These are phyloP conservation scores for Polymyxa betae DNA, from an alignment of 208 protist genomes.

Conservation along the genomic window DNA sequence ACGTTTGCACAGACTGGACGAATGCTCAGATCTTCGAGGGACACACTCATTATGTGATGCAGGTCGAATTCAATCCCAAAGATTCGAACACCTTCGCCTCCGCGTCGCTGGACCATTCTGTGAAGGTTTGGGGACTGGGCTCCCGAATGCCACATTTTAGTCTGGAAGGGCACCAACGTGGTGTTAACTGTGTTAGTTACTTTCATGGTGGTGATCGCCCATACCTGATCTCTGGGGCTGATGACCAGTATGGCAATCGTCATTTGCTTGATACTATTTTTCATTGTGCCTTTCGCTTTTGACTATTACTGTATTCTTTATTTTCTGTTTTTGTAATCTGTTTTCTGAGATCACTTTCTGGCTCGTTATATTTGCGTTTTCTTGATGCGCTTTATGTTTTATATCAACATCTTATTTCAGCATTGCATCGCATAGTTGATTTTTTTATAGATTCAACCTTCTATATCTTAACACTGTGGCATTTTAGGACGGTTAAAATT, in stretches of 20 bases:
- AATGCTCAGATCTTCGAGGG: conserved; percentile 90
- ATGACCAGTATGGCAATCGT: conserved; percentile 69
- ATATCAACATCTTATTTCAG: background rate
- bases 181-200: conserved; percentile 98
- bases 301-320: conserved; percentile 14
- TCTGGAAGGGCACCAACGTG: conserved; percentile 95
- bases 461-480: conserved; percentile 32
- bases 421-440: background rate
- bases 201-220: conserved; percentile 93
- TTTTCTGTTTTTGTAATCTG: background rate
- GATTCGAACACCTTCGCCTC: conserved; percentile 96
- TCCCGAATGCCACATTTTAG: conserved; percentile 89
- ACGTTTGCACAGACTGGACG: conserved; percentile 78
- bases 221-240: conserved; percentile 93
- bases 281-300: background rate
- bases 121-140: conserved; percentile 80
- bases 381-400: background rate
- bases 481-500: conserved; percentile 90
- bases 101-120: conserved; percentile 92
- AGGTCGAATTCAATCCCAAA: conserved; percentile 95
- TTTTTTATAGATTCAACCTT: conserved; percentile 30
- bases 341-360: background rate
- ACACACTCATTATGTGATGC: conserved; percentile 97
- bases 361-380: background rate
- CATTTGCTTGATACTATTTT: conserved; percentile 7